Conservation (phyloP, 192 early-diverging fungal species). For the Thamnidium elegans region DNA sequence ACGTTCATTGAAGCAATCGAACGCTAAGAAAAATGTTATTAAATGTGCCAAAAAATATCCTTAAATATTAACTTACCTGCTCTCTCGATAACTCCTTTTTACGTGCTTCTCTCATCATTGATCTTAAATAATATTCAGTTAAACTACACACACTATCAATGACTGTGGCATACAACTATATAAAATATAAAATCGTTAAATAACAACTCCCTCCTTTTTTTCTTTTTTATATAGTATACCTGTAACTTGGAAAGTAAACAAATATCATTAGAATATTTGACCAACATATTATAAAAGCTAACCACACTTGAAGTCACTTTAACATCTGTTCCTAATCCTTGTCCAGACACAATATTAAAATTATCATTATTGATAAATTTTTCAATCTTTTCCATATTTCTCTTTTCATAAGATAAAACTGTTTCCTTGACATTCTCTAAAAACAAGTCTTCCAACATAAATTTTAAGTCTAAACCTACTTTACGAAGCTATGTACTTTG, state of each 20-base stretch:
- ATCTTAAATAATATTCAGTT: constrained; percentile 60
- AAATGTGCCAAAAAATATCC: background rate
- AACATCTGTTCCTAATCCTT: constrained; percentile 48
- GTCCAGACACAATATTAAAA: constrained; percentile 56
- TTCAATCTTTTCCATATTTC: constrained; percentile 60
- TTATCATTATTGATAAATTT: constrained; percentile 66
- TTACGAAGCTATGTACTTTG: constrained; percentile 62
- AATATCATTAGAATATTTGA: constrained; percentile 72
- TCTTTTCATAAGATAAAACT: constrained; percentile 65
- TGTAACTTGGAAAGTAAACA: constrained; percentile 65
- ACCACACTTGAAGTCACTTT: constrained; percentile 64
- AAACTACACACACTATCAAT: constrained; percentile 61
- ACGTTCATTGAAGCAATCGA: constrained; percentile 46
- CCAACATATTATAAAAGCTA: constrained; percentile 64
- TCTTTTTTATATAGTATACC: constrained; percentile 31
- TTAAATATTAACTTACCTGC: constrained; percentile 36
- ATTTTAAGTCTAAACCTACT: constrained; percentile 81
- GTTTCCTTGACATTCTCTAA: constrained; percentile 69
- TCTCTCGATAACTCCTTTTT: constrained; percentile 38
- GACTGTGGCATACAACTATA: constrained; percentile 74
- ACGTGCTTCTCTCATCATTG: constrained; percentile 51
- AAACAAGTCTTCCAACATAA: constrained; percentile 79
- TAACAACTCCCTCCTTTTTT: background rate
- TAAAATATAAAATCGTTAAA: background rate
- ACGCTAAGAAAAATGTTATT: constrained; percentile 22